Evolutionary conservation across 495 filamentous ascomycete genomes (phyloP).

Genomic region (Letharia columbiana): DNA sequence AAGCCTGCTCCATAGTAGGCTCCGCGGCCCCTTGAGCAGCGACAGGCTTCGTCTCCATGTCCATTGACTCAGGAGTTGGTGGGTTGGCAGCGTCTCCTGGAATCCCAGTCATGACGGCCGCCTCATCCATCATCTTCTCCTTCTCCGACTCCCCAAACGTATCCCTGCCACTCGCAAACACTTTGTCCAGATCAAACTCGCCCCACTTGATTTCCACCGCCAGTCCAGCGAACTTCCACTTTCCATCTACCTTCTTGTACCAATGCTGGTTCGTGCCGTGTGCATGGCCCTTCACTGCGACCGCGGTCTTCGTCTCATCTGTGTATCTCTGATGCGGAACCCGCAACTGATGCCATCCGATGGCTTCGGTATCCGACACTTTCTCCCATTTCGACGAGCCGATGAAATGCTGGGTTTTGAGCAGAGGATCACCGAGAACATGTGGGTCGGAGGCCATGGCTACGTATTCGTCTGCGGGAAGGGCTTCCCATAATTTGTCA

Average conservation of each 20-base stretch:
- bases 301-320: conserved; percentile 15
- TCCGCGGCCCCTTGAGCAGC: neutral
- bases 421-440: conserved; percentile 60
- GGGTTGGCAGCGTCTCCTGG: neutral
- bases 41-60: neutral
- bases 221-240: conserved; percentile 23
- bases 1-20: neutral
- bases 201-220: conserved; percentile 22
- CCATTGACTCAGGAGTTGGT: neutral
- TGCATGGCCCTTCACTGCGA: conserved; percentile 21
- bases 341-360: conserved; percentile 69
- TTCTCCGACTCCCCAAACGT: conserved; percentile 14
- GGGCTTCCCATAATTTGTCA: conserved; percentile 60
- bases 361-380: conserved; percentile 55
- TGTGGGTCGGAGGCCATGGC: conserved; percentile 56
- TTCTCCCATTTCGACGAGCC: conserved; percentile 65
- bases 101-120: conserved; percentile 1
- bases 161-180: conserved; percentile 18
- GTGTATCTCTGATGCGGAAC: conserved; percentile 52
- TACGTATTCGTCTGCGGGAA: conserved; percentile 65
- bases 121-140: conserved; percentile 8
- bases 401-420: conserved; percentile 72
- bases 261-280: conserved; percentile 23
- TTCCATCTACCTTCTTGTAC: conserved; percentile 22
- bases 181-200: conserved; percentile 21